phyloP scores from a whole-genome alignment of 768 basidiomycete genomes.

The Austroboletus eburneus region DNA sequence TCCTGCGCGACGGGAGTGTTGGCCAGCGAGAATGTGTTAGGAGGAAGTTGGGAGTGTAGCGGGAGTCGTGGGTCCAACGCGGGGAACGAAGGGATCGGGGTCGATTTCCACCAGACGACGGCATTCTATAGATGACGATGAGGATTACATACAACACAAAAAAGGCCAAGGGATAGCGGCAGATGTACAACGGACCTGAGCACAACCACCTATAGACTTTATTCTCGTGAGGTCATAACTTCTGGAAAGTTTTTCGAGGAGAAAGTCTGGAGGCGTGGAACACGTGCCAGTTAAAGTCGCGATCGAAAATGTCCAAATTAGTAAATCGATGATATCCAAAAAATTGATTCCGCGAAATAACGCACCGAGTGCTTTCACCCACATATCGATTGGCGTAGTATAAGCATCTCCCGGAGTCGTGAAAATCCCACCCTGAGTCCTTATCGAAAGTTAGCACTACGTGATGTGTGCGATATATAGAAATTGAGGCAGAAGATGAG shows the following conservation, averaged over 20 bases:
- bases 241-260: constrained; percentile 70
- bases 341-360: constrained; percentile 55
- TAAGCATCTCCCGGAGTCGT: constrained; percentile 84
- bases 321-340: constrained; percentile 36
- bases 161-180: not conserved
- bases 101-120: constrained; percentile 85
- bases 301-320: constrained; percentile 36
- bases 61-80: constrained; percentile 69
- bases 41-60: constrained; percentile 62
- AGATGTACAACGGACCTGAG: constrained; percentile 61
- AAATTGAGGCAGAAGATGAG: constrained; percentile 4
- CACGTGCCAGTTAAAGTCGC: constrained; percentile 29
- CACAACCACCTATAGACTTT: constrained; percentile 72
- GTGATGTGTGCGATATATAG: constrained; percentile 4
- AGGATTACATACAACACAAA: constrained; percentile 4
- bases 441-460: constrained; percentile 31
- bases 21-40: constrained; percentile 64
- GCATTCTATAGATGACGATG: constrained; percentile 44
- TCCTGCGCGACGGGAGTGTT: constrained; percentile 77
- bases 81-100: constrained; percentile 66
- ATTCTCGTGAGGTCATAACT: constrained; percentile 69
- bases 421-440: constrained; percentile 84
- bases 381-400: constrained; percentile 87
- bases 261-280: constrained; percentile 45
- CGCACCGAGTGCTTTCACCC: constrained; percentile 79